Conservation (phyloP, 306 rosid genomes). For the Fagus crenata region DNA sequence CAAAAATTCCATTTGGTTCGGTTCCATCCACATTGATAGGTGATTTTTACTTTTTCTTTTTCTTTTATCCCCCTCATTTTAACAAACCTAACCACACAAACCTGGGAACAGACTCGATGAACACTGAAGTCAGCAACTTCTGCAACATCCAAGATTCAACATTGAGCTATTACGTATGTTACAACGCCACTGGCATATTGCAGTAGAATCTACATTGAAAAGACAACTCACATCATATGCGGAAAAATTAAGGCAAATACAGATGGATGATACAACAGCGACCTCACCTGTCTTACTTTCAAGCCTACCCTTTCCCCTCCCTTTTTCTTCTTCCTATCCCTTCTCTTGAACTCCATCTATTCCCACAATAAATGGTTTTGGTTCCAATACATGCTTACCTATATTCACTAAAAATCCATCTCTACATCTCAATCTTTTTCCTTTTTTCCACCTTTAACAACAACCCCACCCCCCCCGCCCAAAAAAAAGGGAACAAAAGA, state of each 20-base stretch:
- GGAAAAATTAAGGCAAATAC: constrained; percentile 10
- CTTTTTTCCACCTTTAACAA: neutral
- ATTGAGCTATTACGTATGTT: neutral
- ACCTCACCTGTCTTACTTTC: neutral
- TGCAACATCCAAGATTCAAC: neutral
- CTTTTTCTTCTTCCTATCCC: neutral
- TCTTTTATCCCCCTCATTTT: neutral
- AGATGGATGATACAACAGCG: neutral
- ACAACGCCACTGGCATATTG: neutral
- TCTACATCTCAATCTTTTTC: neutral
- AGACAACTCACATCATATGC: constrained; percentile 11
- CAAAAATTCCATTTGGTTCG: too few relatives aligned
- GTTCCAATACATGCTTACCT: neutral
- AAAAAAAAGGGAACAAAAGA: constrained; percentile 16
- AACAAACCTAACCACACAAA: neutral
- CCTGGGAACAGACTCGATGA: neutral
- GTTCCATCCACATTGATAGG: neutral
- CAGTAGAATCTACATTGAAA: constrained; percentile 16
- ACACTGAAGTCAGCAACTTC: neutral
- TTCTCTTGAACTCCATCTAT: neutral
- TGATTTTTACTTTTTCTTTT: neutral
- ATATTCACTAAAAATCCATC: neutral
- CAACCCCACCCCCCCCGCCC: too few relatives aligned
- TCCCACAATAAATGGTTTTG: neutral
- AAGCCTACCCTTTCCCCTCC: neutral